A percentile compares a stretch with the other conserved stretches of the same genome.
These are phyloP conservation scores for Vaccinium vitisidaea DNA, from an alignment of 148 eudicot genomes.

Conservation along the genomic window DNA sequence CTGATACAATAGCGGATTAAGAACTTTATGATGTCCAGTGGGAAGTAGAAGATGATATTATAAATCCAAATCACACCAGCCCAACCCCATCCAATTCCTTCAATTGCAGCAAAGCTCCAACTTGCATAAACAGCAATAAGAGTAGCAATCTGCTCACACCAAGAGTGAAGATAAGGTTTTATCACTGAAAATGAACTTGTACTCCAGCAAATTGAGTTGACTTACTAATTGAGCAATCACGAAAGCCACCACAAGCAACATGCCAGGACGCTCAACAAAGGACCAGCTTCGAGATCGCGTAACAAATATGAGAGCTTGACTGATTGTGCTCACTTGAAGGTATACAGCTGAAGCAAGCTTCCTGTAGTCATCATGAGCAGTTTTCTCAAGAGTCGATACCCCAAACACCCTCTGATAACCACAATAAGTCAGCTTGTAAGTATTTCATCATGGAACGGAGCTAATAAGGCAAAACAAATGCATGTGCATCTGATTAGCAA, in stretches of 20 bases:
- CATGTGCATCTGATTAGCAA: background rate
- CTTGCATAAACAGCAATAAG: conserved; percentile 94
- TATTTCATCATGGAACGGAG: background rate
- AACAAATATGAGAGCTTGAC: conserved; percentile 96
- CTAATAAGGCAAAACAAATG: background rate
- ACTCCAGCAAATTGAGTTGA: background rate
- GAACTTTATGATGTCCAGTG: conserved; percentile 91
- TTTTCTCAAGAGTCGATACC: conserved; percentile 81
- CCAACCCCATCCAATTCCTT: conserved; percentile 99
- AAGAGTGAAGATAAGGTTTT: background rate
- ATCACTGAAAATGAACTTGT: background rate
- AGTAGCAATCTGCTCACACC: conserved; percentile 74
- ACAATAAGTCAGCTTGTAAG: background rate
- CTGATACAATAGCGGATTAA: conserved; percentile 79
- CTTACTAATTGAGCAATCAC: conserved; percentile 82
- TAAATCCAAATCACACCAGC: conserved; percentile 99
- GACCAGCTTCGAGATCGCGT: conserved; percentile 98
- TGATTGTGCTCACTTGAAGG: conserved; percentile 96
- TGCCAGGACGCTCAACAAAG: conserved; percentile 85
- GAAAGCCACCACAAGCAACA: conserved; percentile 76
- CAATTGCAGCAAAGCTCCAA: conserved; percentile 94
- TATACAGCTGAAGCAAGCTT: conserved; percentile 97
- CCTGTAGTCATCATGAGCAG: conserved; percentile 52
- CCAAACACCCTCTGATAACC: conserved; percentile 65
- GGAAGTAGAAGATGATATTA: conserved; percentile 70